Evolutionary conservation across 495 filamentous ascomycete genomes (phyloP), one percentile per base, ranked within the genome.

Genomic region (Chaetomidium leptoderma): DNA sequence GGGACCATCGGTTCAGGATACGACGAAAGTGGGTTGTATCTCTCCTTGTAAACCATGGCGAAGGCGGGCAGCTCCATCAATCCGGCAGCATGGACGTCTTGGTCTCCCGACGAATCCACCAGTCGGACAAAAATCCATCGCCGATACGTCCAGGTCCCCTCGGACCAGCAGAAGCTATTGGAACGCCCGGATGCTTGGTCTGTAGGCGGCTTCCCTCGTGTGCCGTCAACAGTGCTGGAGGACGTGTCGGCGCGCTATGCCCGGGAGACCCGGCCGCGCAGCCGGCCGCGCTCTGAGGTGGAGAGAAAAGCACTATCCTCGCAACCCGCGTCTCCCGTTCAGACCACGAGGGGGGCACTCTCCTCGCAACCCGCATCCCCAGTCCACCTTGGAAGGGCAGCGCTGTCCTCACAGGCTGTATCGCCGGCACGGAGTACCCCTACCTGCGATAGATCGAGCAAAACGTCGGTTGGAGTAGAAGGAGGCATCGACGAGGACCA

Each of bases 141-240:
- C 14, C 59, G 48, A 2, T 60, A 40, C 17, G 14, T 70, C 39
- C 59, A 30, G n/a, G 82, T 91, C 44, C 80, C 82, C 6, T 76
- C 70, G 33, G 78, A 83, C 16, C 90, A 95, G 64, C 69, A 72
- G 47, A 63, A 73, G 19, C 66, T 91, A 17, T 66, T 95, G 4
- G 75, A 81, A 16, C 65, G 70, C 3, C 57, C 66, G 16, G 73
- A 81, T 29, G 69, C 74, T 1, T 80, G 77, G 77, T 66, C 60
- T 14, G 33, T 53, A 33, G 40, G 50, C 32, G 56, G 57, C 1
- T 62, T 70, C 42, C 55, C 69, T 8, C 76, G 74, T 46, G 65
- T 78, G 1, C 76, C 78, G n/a, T 40, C 64, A 13, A 56, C 70
- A 9, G 66, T 78, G 4, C 37, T 75, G 27, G 39, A 72, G 17